These are phyloP conservation scores for Scutellaria minor DNA, from an alignment of 257 asterid species.

Conservation along the genomic window DNA sequence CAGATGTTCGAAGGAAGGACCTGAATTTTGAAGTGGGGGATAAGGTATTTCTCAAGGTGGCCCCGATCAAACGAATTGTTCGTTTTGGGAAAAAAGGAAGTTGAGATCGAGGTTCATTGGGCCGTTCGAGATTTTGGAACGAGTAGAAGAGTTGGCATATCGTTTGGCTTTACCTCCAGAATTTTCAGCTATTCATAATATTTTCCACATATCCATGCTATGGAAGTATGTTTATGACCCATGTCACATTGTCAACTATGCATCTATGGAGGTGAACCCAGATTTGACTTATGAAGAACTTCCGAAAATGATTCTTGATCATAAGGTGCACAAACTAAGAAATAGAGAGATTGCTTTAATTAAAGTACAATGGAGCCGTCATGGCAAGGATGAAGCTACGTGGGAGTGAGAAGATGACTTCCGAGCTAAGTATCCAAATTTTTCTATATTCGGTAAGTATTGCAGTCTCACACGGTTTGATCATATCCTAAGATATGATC, in stretches of 20 bases:
- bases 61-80: neutral
- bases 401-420: no score
- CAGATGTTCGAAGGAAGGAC: neutral
- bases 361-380: no score
- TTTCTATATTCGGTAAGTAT: no score
- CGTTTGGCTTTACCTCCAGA: neutral
- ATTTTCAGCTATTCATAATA: neutral
- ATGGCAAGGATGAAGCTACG: no score
- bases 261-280: neutral
- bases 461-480: no score
- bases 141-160: neutral
- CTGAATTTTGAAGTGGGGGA: neutral
- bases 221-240: neutral
- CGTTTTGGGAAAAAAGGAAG: neutral
- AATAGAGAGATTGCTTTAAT: no score
- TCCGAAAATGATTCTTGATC: no score
- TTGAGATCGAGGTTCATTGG: neutral
- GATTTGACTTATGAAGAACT: no score
- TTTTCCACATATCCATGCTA: neutral
- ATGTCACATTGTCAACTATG: neutral
- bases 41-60: neutral
- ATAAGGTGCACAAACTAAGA: no score
- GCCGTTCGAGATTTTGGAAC: neutral
- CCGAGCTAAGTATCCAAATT: no score
- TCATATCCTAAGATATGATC: no score